A percentile compares a stretch with the other conserved stretches of the same genome.
These are phyloP conservation scores for Mycena olivaceomarginata DNA, from an alignment of 768 basidiomycete genomes.

Conservation along the genomic window DNA sequence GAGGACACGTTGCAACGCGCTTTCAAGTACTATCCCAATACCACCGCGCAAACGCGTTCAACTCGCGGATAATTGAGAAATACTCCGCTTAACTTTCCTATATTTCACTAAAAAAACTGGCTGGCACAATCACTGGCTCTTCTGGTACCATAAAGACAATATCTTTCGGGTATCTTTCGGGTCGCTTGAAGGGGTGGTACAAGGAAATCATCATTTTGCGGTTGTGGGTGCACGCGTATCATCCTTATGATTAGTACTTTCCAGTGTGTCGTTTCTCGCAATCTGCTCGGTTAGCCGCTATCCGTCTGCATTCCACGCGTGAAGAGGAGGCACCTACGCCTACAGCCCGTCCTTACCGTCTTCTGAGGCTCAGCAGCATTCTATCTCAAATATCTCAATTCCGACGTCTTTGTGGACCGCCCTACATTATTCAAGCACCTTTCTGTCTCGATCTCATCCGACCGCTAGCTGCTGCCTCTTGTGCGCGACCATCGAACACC, in stretches of 20 bases:
- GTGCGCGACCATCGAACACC: background rate
- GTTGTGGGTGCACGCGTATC: background rate
- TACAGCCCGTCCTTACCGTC: background rate
- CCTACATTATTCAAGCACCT: conserved; percentile 2
- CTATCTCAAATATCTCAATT: conserved; percentile 12
- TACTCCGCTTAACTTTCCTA: no score
- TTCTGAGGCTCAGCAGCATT: background rate
- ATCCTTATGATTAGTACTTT: no score
- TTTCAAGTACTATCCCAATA: no score
- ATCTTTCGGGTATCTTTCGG: no score
- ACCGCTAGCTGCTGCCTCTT: background rate
- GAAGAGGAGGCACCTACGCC: background rate
- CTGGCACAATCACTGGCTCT: background rate
- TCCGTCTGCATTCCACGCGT: conserved; percentile 11
- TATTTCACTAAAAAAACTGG: no score
- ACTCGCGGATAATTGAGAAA: conserved; percentile 1
- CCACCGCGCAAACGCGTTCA: background rate
- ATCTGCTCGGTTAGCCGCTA: background rate
- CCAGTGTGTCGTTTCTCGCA: background rate
- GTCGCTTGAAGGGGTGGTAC: background rate
- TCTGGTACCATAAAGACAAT: background rate
- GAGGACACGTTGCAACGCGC: no score
- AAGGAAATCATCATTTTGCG: background rate
- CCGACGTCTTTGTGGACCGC: background rate
- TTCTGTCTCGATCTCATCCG: background rate